Conservation (phyloP, 2,329 filamentous ascomycete species). For the Cladophialophora yegresii region DNA sequence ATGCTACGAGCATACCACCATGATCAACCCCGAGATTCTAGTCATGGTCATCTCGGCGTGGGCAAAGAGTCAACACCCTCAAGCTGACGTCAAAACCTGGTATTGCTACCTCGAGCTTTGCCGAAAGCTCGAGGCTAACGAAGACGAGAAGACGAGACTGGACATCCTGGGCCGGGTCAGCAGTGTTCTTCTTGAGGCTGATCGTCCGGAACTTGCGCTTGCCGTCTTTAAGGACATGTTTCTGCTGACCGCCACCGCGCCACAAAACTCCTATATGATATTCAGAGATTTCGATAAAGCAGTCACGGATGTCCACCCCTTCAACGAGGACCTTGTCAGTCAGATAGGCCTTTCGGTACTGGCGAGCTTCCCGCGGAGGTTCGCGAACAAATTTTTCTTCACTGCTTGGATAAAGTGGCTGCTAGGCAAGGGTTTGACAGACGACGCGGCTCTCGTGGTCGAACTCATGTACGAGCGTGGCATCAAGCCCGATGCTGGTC, state of each 20-base stretch:
- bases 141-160: constrained; percentile 56
- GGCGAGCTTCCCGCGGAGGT: constrained; percentile 54
- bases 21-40: constrained; percentile 41
- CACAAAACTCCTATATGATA: constrained; percentile 49
- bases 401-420: constrained; percentile 86
- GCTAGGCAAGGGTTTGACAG: constrained; percentile 69
- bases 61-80: constrained; percentile 54
- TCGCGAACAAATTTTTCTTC: constrained; percentile 77
- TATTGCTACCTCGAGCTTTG: constrained; percentile 66
- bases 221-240: constrained; percentile 89
- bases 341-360: constrained; percentile 54
- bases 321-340: constrained; percentile 50
- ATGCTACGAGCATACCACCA: constrained; percentile 38
- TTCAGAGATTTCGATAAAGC: constrained; percentile 39
- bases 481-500: constrained; percentile 68
- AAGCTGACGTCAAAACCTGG: constrained; percentile 64
- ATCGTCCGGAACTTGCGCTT: constrained; percentile 67
- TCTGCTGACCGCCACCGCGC: constrained; percentile 57
- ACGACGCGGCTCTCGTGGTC: constrained; percentile 71
- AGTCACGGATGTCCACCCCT: constrained; percentile 21
- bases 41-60: constrained; percentile 71
- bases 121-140: constrained; percentile 21
- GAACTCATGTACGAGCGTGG: constrained; percentile 72
- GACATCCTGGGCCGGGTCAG: constrained; percentile 76
- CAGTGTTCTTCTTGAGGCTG: constrained; percentile 67